Evolutionary conservation across 352 stramenopile genomes (phyloP), one percentile per base, ranked within the genome.

Genomic region (Globisporangium ultimum): DNA sequence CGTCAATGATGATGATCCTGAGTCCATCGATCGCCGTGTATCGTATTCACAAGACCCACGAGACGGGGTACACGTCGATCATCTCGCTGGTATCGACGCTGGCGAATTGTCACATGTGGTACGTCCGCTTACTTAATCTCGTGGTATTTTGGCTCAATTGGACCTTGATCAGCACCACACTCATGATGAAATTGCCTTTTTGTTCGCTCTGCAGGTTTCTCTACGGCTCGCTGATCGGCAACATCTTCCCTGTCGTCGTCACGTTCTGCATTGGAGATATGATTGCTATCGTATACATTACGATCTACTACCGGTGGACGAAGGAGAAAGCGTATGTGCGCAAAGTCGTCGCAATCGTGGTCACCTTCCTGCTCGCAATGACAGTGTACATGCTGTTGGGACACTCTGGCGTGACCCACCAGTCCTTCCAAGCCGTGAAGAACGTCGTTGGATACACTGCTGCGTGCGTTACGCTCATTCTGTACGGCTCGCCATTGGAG

Each of bases 401-500:
- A 76, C 65, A 0, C 1, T 73, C 32, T 85, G 68, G 68, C 0
- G 34, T 53, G 28, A 73, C 72, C 5, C 53, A 69, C 21, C 70
- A 83, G 40, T 63, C 34, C 22, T 45, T 63, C 0, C 28, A 74
- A 17, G 61, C 63, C n/a, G 67, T 83, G 6, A 72, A 65, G 14
- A 54, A 65, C 17, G 60, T 67, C 2, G 57, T 77, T 13, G 72
- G 72, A 1, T 51, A 75, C 42, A 72, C 79, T 53, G 75, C 64
- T 24, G 64, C 65, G 36, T 57, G 68, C 18, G 71, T 64, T 0
- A 65, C 71, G 21, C 41, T 82, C 32, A 18, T 71, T 11, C 71
- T 78, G 11, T 78, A 83, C 64, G 50, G 60, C 22, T 59, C 78
- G 11, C 74, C 80, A 18, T 60, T 88, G 9, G 67, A 75, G 62